A percentile compares a stretch with the other conserved stretches of the same genome.
phyloP scores from a whole-genome alignment of 208 protist species.

The Leishmania guyanensis region DNA sequence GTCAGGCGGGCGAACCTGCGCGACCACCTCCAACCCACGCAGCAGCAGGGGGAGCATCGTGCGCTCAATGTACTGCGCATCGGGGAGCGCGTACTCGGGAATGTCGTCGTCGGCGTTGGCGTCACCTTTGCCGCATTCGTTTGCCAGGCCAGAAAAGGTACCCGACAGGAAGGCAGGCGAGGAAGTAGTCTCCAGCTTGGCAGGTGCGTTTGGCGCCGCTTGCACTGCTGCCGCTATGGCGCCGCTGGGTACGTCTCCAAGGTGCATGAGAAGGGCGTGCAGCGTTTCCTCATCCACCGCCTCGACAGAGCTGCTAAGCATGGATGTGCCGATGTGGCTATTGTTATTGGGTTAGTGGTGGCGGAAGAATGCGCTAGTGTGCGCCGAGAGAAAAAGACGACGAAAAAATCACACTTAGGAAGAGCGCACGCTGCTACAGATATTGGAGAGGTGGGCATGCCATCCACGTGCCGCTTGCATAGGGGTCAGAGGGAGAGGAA shows the following conservation, averaged over 20 bases:
- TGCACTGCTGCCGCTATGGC: background rate
- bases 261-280: constrained; percentile 13
- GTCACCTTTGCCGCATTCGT: background rate
- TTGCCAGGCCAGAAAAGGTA: background rate
- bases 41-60: constrained; percentile 80
- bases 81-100: constrained; percentile 73
- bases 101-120: constrained; percentile 12
- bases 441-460: background rate
- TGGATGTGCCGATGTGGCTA: background rate
- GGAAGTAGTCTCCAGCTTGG: background rate
- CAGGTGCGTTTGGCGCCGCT: background rate
- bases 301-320: constrained; percentile 2
- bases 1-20: constrained; percentile 61
- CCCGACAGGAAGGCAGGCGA: background rate
- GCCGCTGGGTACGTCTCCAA: constrained; percentile 3
- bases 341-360: background rate
- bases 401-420: background rate
- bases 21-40: constrained; percentile 78
- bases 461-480: background rate
- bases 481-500: background rate
- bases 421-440: background rate
- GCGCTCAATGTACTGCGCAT: constrained; percentile 76
- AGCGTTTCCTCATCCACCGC: constrained; percentile 27
- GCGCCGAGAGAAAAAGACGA: background rate
- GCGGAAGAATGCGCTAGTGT: background rate